A percentile compares a stretch with the other conserved stretches of the same genome.
Conservation (phyloP, 768 basidiomycete species). For the Panus rudis region DNA sequence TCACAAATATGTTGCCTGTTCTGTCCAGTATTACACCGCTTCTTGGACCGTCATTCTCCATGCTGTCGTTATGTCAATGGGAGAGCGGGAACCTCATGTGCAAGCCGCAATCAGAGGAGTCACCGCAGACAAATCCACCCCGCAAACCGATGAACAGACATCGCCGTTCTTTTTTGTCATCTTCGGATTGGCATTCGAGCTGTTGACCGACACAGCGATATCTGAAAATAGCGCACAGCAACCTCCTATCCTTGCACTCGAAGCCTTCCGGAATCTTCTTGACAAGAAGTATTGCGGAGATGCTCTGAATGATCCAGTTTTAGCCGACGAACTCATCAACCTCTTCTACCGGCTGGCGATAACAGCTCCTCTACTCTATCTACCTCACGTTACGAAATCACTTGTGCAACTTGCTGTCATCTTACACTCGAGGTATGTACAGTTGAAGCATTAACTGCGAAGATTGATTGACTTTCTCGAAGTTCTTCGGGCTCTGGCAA, state of each 20-base stretch:
- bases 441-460: background rate
- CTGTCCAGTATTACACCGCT: slow-evolving; percentile 71
- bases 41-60: slow-evolving; percentile 81
- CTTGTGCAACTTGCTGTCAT: slow-evolving; percentile 58
- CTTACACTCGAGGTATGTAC: background rate
- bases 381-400: slow-evolving; percentile 57
- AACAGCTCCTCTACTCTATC: no score
- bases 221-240: slow-evolving; percentile 36
- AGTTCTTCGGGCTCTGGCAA: background rate
- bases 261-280: slow-evolving; percentile 76
- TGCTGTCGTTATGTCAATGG: slow-evolving; percentile 79
- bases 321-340: slow-evolving; percentile 87
- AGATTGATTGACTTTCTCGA: background rate
- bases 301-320: slow-evolving; percentile 70
- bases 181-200: slow-evolving; percentile 93
- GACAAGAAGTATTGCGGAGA: slow-evolving; percentile 73
- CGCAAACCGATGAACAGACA: slow-evolving; percentile 34
- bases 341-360: slow-evolving; percentile 87
- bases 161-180: slow-evolving; percentile 78
- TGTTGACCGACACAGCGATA: slow-evolving; percentile 65
- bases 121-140: slow-evolving; percentile 19
- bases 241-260: slow-evolving; percentile 53
- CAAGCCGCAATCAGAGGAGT: slow-evolving; percentile 70
- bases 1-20: slow-evolving; percentile 2
- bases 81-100: slow-evolving; percentile 56